These are phyloP conservation scores for Colletotrichum sublineola DNA, from an alignment of 2,329 filamentous ascomycete species.

Conservation along the genomic window DNA sequence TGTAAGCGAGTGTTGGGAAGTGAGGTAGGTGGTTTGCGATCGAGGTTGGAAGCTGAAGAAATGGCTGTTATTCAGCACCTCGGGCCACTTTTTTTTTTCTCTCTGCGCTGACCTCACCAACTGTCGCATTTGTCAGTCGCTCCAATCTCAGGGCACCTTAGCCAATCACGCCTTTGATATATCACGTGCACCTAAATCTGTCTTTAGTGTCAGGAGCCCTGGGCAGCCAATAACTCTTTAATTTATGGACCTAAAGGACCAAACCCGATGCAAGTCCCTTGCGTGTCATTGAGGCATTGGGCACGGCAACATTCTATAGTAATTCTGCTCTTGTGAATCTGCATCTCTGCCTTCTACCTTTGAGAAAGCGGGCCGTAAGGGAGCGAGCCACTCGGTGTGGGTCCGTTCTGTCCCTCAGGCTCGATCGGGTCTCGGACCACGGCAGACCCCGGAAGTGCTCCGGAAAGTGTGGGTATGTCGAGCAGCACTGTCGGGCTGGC, in stretches of 20 bases:
- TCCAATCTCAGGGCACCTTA: slow-evolving; percentile 17
- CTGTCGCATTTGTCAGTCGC: slow-evolving; percentile 42
- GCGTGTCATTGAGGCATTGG: too few species aligned
- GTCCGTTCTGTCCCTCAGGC: neutral
- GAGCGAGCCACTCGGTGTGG: neutral
- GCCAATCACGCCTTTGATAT: slow-evolving; percentile 34
- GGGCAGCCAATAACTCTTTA: neutral
- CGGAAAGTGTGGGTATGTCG: neutral
- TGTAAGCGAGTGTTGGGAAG: slow-evolving; percentile 24
- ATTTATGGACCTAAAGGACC: too few species aligned
- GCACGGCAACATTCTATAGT: neutral
- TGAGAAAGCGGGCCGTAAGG: neutral
- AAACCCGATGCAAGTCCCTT: neutral
- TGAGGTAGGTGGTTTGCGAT: slow-evolving; percentile 14
- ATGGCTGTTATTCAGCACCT: slow-evolving; percentile 15
- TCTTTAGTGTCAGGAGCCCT: neutral
- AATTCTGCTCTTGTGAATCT: neutral
- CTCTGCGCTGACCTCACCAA: slow-evolving; percentile 28
- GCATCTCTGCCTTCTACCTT: neutral
- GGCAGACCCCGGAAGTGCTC: neutral
- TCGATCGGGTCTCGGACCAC: neutral
- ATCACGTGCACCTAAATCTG: slow-evolving; percentile 24
- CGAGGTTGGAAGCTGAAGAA: slow-evolving; percentile 4
- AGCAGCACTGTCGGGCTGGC: neutral
- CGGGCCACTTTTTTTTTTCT: slow-evolving; percentile 41